Percentiles rank a stretch among this genome's conserved stretches.
phyloP scores from a whole-genome alignment of 148 eudicot species.

The Silene latifolia region DNA sequence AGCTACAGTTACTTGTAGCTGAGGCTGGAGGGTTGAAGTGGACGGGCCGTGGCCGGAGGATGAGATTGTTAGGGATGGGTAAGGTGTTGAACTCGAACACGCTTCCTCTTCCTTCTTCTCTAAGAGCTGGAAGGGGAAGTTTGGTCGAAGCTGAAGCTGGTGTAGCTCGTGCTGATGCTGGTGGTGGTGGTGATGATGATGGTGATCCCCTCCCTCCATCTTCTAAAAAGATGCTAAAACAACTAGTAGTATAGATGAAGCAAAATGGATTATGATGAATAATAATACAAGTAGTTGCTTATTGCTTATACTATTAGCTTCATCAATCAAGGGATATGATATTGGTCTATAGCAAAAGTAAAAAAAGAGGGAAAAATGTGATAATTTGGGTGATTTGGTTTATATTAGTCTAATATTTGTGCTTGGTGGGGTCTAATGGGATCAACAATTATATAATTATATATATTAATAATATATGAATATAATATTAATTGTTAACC shows the following conservation, averaged over 20 bases:
- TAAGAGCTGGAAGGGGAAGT: slow-evolving; percentile 77
- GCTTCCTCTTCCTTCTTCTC: slow-evolving; percentile 77
- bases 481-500: background rate
- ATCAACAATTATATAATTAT: background rate
- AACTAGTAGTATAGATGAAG: slow-evolving; percentile 7
- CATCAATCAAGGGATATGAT: background rate
- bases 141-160: slow-evolving; percentile 46
- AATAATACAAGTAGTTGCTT: no score
- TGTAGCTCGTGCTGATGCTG: slow-evolving; percentile 42
- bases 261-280: background rate
- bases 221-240: background rate
- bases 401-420: background rate
- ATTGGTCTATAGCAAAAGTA: background rate
- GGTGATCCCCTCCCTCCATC: slow-evolving; percentile 70
- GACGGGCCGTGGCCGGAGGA: slow-evolving; percentile 20
- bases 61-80: slow-evolving; percentile 53
- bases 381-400: background rate
- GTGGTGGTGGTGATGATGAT: slow-evolving; percentile 28
- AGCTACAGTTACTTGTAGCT: slow-evolving; percentile 8
- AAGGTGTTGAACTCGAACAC: slow-evolving; percentile 40
- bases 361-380: background rate
- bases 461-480: no score
- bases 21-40: slow-evolving; percentile 15
- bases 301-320: background rate
- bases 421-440: slow-evolving; percentile 26